A percentile compares a stretch with the other conserved stretches of the same genome.
These are phyloP conservation scores for Orbilia blumenaviensis DNA, from an alignment of 2,329 filamentous ascomycete species.

Conservation along the genomic window DNA sequence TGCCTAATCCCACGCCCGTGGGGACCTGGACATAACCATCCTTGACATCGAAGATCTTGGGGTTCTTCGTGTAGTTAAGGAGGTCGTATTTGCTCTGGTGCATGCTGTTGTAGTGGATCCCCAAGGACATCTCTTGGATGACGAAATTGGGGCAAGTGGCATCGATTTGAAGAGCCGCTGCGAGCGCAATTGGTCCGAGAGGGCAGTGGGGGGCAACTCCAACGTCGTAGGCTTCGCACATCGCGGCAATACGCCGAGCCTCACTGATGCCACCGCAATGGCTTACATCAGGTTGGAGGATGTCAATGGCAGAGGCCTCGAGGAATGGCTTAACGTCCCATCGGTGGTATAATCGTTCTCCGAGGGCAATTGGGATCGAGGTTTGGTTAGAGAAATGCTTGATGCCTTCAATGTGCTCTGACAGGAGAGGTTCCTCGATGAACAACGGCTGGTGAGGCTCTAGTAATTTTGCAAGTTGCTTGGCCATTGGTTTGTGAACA, in stretches of 20 bases:
- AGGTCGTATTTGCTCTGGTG: conserved; percentile 70
- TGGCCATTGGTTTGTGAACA: conserved; percentile 81
- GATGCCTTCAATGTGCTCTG: conserved; percentile 73
- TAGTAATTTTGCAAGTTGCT: conserved; percentile 74
- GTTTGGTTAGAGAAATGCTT: conserved; percentile 69
- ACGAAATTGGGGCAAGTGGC: conserved; percentile 71
- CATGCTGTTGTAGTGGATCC: conserved; percentile 78
- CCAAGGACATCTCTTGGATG: conserved; percentile 81
- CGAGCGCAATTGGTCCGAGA: conserved; percentile 76
- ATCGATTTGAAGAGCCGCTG: conserved; percentile 75
- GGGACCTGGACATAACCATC: conserved; percentile 72
- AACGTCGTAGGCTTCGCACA: conserved; percentile 75
- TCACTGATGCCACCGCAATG: conserved; percentile 79
- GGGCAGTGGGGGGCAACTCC: conserved; percentile 76
- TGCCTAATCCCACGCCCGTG: conserved; percentile 71
- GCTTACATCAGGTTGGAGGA: conserved; percentile 76
- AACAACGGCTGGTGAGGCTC: conserved; percentile 77
- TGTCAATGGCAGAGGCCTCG: conserved; percentile 73
- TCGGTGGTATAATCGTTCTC: conserved; percentile 75
- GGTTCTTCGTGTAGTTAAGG: conserved; percentile 72
- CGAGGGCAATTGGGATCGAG: conserved; percentile 74
- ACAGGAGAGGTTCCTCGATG: conserved; percentile 77
- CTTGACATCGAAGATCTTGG: conserved; percentile 72
- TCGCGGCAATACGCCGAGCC: conserved; percentile 72
- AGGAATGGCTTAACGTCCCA: conserved; percentile 80